Percentiles rank a stretch among this genome's conserved stretches.
These are phyloP conservation scores for Crithidia sp. DNA, from an alignment of 208 protist genomes.

Conservation along the genomic window DNA sequence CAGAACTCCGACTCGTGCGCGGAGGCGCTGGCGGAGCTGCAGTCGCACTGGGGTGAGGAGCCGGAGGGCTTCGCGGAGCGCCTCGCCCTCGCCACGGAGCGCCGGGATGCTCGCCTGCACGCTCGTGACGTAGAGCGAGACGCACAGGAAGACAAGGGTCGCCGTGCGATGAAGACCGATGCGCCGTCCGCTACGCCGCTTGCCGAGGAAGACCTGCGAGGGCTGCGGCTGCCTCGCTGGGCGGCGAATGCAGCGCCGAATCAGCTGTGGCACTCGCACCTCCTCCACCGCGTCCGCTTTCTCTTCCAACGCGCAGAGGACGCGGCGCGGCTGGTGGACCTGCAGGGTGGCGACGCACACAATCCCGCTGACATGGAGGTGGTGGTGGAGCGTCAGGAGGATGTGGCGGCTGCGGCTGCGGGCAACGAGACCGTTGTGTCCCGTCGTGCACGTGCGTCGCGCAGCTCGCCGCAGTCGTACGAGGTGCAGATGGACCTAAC, in stretches of 20 bases:
- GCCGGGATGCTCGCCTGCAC: slow-evolving; percentile 20
- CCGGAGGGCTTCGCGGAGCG: slow-evolving; percentile 32
- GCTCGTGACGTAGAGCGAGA: slow-evolving; percentile 15
- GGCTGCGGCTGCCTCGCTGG: slow-evolving; percentile 17
- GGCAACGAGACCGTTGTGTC: neutral
- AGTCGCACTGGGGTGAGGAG: slow-evolving; percentile 30
- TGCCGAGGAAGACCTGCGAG: slow-evolving; percentile 14
- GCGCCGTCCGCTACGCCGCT: neutral
- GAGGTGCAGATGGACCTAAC: slow-evolving; percentile 16
- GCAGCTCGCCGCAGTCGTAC: slow-evolving; percentile 1
- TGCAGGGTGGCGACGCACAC: neutral
- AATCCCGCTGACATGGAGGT: too few relatives aligned
- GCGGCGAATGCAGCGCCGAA: slow-evolving; percentile 16
- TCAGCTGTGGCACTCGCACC: slow-evolving; percentile 10
- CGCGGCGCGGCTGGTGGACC: slow-evolving; percentile 14
- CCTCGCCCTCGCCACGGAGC: slow-evolving; percentile 6
- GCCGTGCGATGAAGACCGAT: neutral
- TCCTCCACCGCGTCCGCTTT: slow-evolving; percentile 32
- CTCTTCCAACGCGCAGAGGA: slow-evolving; percentile 31
- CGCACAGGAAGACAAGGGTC: slow-evolving; percentile 28
- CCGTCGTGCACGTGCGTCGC: neutral
- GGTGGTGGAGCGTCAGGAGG: neutral
- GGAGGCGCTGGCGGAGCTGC: slow-evolving; percentile 28
- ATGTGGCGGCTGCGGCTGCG: neutral
- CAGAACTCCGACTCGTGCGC: slow-evolving; percentile 31